A percentile compares a stretch with the other conserved stretches of the same genome.
phyloP scores from a whole-genome alignment of 2,329 filamentous ascomycete genomes.

The Pseudopithomyces maydicus region DNA sequence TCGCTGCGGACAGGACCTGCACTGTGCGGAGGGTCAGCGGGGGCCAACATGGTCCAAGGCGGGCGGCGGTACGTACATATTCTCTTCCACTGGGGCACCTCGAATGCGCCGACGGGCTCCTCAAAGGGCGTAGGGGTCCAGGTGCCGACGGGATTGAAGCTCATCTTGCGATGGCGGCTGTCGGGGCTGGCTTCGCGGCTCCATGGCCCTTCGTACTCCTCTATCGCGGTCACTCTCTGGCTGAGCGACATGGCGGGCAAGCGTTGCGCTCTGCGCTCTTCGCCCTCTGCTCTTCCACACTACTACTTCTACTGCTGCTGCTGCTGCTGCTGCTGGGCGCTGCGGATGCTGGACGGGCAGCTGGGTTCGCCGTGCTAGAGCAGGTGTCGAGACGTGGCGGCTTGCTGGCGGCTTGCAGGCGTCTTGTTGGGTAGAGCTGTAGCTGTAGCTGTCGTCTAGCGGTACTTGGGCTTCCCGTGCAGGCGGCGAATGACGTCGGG shows the following conservation, averaged over 20 bases:
- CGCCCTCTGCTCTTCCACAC: neutral
- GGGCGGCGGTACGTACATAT: slow-evolving; percentile 46
- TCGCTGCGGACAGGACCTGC: slow-evolving; percentile 70
- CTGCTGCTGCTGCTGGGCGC: neutral
- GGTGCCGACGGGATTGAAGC: slow-evolving; percentile 55
- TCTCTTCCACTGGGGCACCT: slow-evolving; percentile 59
- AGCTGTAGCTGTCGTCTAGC: neutral
- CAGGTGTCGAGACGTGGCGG: no score
- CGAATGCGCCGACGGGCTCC: slow-evolving; percentile 56
- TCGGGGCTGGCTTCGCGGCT: slow-evolving; percentile 44
- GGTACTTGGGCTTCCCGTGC: no score
- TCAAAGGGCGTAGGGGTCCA: slow-evolving; percentile 50
- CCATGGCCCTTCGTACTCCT: slow-evolving; percentile 47
- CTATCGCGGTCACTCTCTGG: slow-evolving; percentile 46
- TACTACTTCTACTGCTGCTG: neutral
- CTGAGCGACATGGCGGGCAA: slow-evolving; percentile 44
- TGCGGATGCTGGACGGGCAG: neutral
- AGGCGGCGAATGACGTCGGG: neutral
- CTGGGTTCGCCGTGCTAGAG: neutral
- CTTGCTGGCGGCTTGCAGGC: neutral
- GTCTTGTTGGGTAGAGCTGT: neutral
- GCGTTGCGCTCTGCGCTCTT: neutral
- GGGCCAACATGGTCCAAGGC: neutral
- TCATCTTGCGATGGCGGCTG: slow-evolving; percentile 51
- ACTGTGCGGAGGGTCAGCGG: slow-evolving; percentile 51